Base-by-base conservation (phyloP, 1,284 basidiomycete genomes). In the Cystobasidium pallidum region DNA sequence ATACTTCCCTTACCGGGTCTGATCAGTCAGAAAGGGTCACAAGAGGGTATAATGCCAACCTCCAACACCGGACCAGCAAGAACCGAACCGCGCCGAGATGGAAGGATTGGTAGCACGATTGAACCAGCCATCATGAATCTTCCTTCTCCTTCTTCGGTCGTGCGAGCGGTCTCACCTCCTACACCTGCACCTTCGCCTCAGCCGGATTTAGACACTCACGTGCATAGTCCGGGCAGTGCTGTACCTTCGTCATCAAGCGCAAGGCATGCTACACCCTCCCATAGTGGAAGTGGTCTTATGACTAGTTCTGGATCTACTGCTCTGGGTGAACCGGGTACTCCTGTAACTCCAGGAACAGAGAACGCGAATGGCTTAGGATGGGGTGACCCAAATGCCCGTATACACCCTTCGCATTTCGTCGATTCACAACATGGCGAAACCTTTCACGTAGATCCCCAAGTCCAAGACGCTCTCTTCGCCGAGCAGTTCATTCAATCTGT, bases 141-240 rank as follows among this genome's bases (percentile, higher is more conserved):
- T 13, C 24, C 45, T 11, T 51, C 62, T 17, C 62, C 62, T 32
- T 49, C 62, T 26, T 17, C 62, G 15, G 51, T 66, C 4, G 39
- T 71, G 0, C 54, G 72, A 2, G 49, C 47, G 3, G 55, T 72
- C 34, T 75, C 74, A 1, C 75, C 75, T 3, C 75, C 75, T 1
- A 76, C 75, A 3, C 75, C 75, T 13, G 75, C 75, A 0, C 75
- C 75, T 3, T 75, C 74, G 32, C 75, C 75, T 0, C 71, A 73
- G 55, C 75, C 75, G 34, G 34, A 49, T 10, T 32, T 49, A 19
- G 63, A 24, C 21, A 34, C 49, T 30, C 21, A 28, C 39, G 28
- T 36, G 47, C 32, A 54, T 8, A 24, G 8, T 6, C 21, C 49
- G 3, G 49, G 21, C 4, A 24, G 2, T 51, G 24, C 21, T 6